Evolutionary conservation across 2,329 filamentous ascomycete species (phyloP).

Genomic region (Bipolaris zeicola): DNA sequence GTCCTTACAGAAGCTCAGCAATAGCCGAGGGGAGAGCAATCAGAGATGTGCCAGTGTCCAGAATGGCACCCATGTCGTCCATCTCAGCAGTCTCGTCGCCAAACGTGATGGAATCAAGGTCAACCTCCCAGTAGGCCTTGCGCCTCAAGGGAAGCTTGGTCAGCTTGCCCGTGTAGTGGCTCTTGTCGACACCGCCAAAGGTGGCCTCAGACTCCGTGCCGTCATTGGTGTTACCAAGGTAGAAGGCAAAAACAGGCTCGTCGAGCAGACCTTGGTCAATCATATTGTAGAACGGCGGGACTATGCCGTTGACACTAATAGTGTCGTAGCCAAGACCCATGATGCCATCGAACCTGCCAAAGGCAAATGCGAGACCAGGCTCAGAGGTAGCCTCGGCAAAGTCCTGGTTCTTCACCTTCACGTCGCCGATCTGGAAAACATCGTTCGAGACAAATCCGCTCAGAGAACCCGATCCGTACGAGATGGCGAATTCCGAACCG

Average conservation of each 20-base stretch:
- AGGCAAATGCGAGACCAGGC: slow-evolving; percentile 95
- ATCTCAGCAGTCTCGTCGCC: slow-evolving; percentile 86
- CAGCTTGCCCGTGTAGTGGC: slow-evolving; percentile 83
- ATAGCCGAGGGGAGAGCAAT: slow-evolving; percentile 91
- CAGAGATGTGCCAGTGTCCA: slow-evolving; percentile 97
- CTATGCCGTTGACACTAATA: slow-evolving; percentile 95
- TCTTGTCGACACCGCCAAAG: slow-evolving; percentile 86
- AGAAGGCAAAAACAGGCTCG: slow-evolving; percentile 94
- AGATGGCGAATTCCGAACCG: slow-evolving; percentile 88
- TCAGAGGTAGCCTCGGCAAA: slow-evolving; percentile 97
- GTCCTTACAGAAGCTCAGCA: slow-evolving; percentile 79
- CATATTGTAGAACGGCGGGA: slow-evolving; percentile 97
- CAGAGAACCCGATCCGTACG: slow-evolving; percentile 92
- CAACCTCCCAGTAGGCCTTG: slow-evolving; percentile 99
- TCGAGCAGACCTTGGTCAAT: slow-evolving; percentile 87
- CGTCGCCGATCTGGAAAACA: slow-evolving; percentile 81
- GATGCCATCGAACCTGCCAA: slow-evolving; percentile 96
- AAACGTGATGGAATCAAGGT: slow-evolving; percentile 88
- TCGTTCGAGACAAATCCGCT: slow-evolving; percentile 94
- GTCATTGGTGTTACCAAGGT: slow-evolving; percentile 77
- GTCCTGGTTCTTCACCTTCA: slow-evolving; percentile 85
- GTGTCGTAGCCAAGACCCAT: slow-evolving; percentile 92
- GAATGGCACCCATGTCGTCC: slow-evolving; percentile 92
- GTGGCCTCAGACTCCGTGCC: slow-evolving; percentile 81
- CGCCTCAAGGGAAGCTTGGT: slow-evolving; percentile 92